Conservation (phyloP, 169 alveolate species). For the Theileria orientalis region DNA sequence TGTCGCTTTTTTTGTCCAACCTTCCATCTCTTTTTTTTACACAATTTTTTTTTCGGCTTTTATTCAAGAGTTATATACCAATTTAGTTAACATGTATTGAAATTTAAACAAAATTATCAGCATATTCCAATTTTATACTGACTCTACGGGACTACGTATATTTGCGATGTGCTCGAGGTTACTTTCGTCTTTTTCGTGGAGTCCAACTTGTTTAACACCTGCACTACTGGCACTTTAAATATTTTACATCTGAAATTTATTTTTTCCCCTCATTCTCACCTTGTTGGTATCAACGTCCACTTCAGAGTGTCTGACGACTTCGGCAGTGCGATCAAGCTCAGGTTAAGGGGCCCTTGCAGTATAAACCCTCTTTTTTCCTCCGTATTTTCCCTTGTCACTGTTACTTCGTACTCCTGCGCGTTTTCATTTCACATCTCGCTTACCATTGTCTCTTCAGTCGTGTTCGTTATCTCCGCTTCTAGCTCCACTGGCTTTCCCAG, state of each 20-base stretch:
- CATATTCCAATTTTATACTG: too few relatives aligned
- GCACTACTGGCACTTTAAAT: slow-evolving; percentile 3
- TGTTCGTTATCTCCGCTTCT: background rate
- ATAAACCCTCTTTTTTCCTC: background rate
- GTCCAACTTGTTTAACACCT: background rate
- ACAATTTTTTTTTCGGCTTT: too few relatives aligned
- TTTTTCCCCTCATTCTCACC: background rate
- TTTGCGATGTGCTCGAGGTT: background rate
- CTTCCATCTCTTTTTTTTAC: too few relatives aligned
- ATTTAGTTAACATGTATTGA: too few relatives aligned
- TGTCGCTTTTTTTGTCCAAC: too few relatives aligned
- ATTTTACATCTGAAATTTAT: slow-evolving; percentile 1
- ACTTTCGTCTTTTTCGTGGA: background rate
- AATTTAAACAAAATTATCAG: too few relatives aligned
- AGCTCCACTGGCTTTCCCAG: background rate
- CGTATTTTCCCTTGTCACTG: background rate
- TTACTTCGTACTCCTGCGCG: slow-evolving; percentile 4
- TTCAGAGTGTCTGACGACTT: slow-evolving; percentile 12
- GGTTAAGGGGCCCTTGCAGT: background rate
- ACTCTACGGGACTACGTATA: slow-evolving; percentile 9
- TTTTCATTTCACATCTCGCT: background rate
- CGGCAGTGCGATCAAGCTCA: background rate
- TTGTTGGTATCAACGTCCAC: slow-evolving; percentile 7
- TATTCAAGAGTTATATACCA: too few relatives aligned
- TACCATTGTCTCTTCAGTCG: background rate